Base-by-base conservation (phyloP, 345 rosid species). In the Pistacia atlantica region DNA sequence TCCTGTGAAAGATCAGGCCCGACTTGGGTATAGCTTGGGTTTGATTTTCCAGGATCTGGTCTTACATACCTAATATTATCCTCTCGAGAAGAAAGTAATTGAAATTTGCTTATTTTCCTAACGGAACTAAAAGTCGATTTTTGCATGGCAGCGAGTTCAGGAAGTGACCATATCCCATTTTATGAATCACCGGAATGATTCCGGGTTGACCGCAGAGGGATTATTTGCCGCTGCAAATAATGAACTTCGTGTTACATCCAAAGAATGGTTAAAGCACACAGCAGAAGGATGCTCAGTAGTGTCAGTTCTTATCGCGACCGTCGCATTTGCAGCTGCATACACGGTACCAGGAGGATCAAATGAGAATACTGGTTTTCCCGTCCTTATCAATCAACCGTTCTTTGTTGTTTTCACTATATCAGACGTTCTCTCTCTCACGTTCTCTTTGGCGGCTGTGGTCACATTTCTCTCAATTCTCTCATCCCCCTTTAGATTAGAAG, bases 281-380 rank as follows among this genome's bases (percentile, higher is more conserved):
- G 38, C 79, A 62, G 79, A 80, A 60, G 80, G 80, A 25, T 71
- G 83, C 55, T 65, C 83, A 1, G 37, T 80, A 6, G 73, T 76
- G 20, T 69, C 83, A 22, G 83, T 80, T 61, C 70, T 80, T 5
- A 76, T 72, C 8, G 80, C 83, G 6, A 71, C 83, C 1, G 83
- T 80, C 18, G 79, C 83, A 18, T 75, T 80, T 25, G 79, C 83
- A 1, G 79, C 83, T 5, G 79, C 83, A 25, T 80, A 71, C 76
- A 80, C 80, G 0, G 73, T 76, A 25, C 83, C 83, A 3, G 83
- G 80, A 18, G 80, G 83, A n/a, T 12, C 76, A 59, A 67, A 75
- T 31, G 49, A 67, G 35, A 65, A 28, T 6, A 80, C 71, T 0
- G 80, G 83, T 3, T 45, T 60, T 42, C 83, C 80, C 17, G 22